These are phyloP conservation scores for Rhynchospora breviuscula DNA, from an alignment of 176 grass and related monocot genomes.

Conservation along the genomic window DNA sequence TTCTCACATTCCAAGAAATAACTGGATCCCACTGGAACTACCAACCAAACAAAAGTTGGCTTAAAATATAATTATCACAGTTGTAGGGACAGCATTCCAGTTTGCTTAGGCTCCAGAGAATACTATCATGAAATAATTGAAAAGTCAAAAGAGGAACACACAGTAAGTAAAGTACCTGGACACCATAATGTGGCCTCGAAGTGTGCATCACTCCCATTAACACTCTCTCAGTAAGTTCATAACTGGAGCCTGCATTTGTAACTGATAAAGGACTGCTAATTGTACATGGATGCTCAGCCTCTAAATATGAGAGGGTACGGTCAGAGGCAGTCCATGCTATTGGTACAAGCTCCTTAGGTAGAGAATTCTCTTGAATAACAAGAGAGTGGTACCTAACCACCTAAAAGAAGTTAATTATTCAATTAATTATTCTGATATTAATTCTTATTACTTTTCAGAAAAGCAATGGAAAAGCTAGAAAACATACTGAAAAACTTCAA, in stretches of 20 bases:
- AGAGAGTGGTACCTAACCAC: conserved; percentile 96
- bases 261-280: conserved; percentile 18
- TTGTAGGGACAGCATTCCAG: not conserved
- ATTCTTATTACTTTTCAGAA: not conserved
- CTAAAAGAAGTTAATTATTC: conserved; percentile 35
- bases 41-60: conserved; percentile 13
- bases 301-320: conserved; percentile 54
- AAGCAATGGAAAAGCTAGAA: not conserved
- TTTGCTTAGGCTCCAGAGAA: not conserved
- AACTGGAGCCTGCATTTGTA: conserved; percentile 7
- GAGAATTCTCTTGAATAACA: conserved; percentile 55
- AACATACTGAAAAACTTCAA: conserved; percentile 17
- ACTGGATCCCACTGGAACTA: not conserved
- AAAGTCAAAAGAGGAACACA: not conserved
- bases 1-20: not conserved
- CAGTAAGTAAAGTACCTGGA: conserved; percentile 58
- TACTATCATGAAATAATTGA: not conserved
- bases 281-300: conserved; percentile 31
- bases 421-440: not conserved
- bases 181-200: conserved; percentile 80
- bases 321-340: conserved; percentile 79
- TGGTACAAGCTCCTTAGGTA: conserved; percentile 62
- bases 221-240: conserved; percentile 28
- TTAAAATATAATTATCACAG: not conserved
- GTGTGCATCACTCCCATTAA: conserved; percentile 79